Base-by-base conservation (phyloP, 2,329 filamentous ascomycete species). In the Aspergillus clavatus region DNA sequence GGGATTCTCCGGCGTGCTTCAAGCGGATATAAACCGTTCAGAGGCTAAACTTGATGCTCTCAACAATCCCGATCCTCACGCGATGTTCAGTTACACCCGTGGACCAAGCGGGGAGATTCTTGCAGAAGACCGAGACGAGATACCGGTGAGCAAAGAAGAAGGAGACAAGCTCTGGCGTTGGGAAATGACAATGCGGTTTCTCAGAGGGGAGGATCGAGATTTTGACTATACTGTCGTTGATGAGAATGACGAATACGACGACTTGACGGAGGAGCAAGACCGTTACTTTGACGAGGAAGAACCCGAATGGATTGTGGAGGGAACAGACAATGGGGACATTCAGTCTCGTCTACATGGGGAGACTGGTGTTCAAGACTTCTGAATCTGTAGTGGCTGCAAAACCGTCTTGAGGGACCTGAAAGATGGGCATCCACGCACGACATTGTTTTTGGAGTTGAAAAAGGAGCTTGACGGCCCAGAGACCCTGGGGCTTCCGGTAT, bases 201-300 rank as follows among this genome's bases (percentile, higher is more conserved):
- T 95, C 23, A 71, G 76, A 16, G 89, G 89, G 0, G 76, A 77
- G 5, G 89, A 94, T 59, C 74, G 77, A 1, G 88, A 94, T 38
- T 91, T 94, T 57, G 84, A 91, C 50, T 95, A 95, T 61, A 65
- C 58, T 1, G 57, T 53, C 2, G 83, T 95, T 4, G 89, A 95
- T 60, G 71, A 72, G 27, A 82, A 86, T 58, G 83, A 89, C 23
- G 82, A 83, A 16, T 83, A 82, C 45, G 88, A 95, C 62, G 80
- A 83, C 66, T 62, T 68, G 73, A 66, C 76, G 60, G 73, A 80
- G 71, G 75, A 79, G 53, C 77, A 91, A 65, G 87, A 95, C 28
- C 76, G 76, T 16, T 95, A 87, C 72, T 90, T 94, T 60, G 87
- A 89, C 18, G 81, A 82, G 5, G 85, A 95, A 71, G 83, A 87